phyloP scores from a whole-genome alignment of 768 basidiomycete genomes.

The Mycena haematopus region DNA sequence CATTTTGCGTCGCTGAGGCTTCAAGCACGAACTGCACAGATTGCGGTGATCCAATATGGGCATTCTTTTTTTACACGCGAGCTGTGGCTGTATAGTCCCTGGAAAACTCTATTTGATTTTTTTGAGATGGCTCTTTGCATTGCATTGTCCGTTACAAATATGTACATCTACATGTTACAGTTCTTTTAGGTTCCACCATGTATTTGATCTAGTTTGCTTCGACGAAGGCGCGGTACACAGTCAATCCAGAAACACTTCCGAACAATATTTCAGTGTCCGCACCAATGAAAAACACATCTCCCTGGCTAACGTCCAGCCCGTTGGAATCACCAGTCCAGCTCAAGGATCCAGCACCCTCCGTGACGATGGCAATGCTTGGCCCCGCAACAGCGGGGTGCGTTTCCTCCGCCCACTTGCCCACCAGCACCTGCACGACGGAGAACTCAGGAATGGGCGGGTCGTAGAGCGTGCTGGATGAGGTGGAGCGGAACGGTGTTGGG shows the following conservation, averaged over 20 bases:
- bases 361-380: slow-evolving; percentile 85
- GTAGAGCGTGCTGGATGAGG: slow-evolving; percentile 61
- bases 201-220: slow-evolving; percentile 35
- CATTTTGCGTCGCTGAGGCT: too few species aligned
- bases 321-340: slow-evolving; percentile 49
- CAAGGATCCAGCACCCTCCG: slow-evolving; percentile 67
- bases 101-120: too few species aligned
- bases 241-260: slow-evolving; percentile 47
- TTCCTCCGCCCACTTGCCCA: slow-evolving; percentile 54
- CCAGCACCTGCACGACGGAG: slow-evolving; percentile 72
- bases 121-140: too few species aligned
- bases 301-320: slow-evolving; percentile 54
- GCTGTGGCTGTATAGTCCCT: too few species aligned
- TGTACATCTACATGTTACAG: too few species aligned
- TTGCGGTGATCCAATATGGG: too few species aligned
- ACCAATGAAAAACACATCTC: slow-evolving; percentile 85
- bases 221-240: slow-evolving; percentile 75
- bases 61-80: too few species aligned
- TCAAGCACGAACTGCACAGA: too few species aligned
- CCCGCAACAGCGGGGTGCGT: slow-evolving; percentile 72
- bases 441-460: slow-evolving; percentile 96
- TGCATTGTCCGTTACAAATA: too few species aligned
- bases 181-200: too few species aligned
- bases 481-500: slow-evolving; percentile 56
- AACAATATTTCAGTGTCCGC: slow-evolving; percentile 68